Base-by-base conservation (phyloP, 805 yeast genomes). In the Saccharomycopsis oosterbeekiorum region DNA sequence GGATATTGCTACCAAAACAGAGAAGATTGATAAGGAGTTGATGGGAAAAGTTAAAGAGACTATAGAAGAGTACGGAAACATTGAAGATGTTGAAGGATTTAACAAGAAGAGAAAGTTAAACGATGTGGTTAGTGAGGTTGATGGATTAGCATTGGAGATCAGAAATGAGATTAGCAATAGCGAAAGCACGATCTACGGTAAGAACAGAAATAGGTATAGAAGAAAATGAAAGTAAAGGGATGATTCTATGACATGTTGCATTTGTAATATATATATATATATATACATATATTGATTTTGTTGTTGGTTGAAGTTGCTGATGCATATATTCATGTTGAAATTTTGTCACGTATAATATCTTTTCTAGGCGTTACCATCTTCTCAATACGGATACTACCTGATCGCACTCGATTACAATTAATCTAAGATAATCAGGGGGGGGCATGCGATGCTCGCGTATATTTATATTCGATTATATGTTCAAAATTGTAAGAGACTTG, bases 1-100 rank as follows among this genome's bases (percentile, higher is more conserved):
- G 1, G 75, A 71, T 43, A 73, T 77, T 6, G 47, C 63, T 61
- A 54, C 56, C 8, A 51, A 67, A 2, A 55, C 60, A 4, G 55
- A 64, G 2, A 67, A 68, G 14, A 42, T 65, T 1, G 60, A 61
- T 3, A 59, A 53, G 1, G 43, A 69, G 17, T 61, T 70, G 29
- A 60, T 56, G 2, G 59, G 65, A 2, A 19, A 62, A 21, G 19
- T 64, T 8, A 34, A 55, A 4, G 55, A 57, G 26, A 62, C 60
- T 40, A 24, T 57, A 14, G 53, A 62, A 12, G 42, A 62, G 40
- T 64, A 62, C 24, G 57, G 57, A 34, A 29, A 41, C 5, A 51
- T 53, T 34, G 34, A 34, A 9, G 47, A 56, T 3, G 42, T 15
- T 19, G 41, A 19, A 12, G 55, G 43, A 8, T 19, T 11, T 15